Evolutionary conservation across 495 filamentous ascomycete species (phyloP).

Genomic region (Apiosordaria backusii): DNA sequence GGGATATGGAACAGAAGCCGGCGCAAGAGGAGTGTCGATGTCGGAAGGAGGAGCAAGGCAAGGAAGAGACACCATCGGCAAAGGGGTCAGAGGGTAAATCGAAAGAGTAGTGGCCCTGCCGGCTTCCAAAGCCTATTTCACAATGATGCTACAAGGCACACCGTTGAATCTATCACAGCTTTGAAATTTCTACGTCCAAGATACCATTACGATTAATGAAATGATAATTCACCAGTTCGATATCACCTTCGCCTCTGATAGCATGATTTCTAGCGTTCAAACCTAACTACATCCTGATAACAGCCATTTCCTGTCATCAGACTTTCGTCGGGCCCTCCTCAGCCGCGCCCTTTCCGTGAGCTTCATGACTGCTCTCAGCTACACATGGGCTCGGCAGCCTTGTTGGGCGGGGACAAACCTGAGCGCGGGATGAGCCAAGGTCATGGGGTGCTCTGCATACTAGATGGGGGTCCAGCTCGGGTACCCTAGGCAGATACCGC

Average conservation of each 20-base stretch:
- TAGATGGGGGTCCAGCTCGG: neutral
- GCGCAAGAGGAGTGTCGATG: constrained; percentile 8
- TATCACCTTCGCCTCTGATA: neutral
- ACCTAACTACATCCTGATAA: no score
- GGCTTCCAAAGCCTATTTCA: neutral
- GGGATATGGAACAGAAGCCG: constrained; percentile 21
- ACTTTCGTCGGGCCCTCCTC: no score
- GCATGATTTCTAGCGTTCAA: no score
- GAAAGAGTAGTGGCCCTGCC: neutral
- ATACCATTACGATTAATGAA: neutral
- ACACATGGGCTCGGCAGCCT: neutral
- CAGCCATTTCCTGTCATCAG: no score
- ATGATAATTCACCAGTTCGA: neutral
- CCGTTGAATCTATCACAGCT: neutral
- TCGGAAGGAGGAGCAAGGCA: neutral
- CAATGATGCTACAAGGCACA: neutral
- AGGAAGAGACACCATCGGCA: neutral
- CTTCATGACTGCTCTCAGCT: no score
- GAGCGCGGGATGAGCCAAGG: neutral
- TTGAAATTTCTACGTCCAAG: neutral
- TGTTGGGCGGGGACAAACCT: neutral
- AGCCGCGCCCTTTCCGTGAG: no score
- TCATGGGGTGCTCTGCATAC: neutral
- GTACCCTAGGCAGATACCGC: neutral
- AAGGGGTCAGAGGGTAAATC: neutral